phyloP scores from a whole-genome alignment of 2,329 filamentous ascomycete genomes.

The Aspergillus sp. region DNA sequence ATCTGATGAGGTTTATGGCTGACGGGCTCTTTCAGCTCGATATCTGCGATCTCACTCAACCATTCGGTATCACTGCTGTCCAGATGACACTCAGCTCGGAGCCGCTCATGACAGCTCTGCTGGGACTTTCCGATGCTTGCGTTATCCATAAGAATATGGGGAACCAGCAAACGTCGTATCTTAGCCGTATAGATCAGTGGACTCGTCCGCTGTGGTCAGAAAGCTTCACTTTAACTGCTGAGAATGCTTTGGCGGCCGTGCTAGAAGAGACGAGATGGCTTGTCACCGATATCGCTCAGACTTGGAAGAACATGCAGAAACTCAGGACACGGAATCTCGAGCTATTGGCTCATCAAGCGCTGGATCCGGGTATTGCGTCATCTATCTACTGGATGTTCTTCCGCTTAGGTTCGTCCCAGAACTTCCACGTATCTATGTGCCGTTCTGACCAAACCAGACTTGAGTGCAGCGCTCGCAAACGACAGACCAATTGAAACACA shows the following conservation, averaged over 20 bases:
- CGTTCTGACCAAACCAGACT: slow-evolving; percentile 18
- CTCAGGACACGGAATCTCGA: slow-evolving; percentile 11
- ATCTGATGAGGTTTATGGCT: too few relatives aligned
- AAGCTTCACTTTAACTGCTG: slow-evolving; percentile 8
- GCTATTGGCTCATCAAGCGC: slow-evolving; percentile 17
- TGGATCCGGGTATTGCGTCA: slow-evolving; percentile 22
- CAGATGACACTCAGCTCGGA: slow-evolving; percentile 27
- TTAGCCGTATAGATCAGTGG: not conserved
- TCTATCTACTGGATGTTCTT: slow-evolving; percentile 32
- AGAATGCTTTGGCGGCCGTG: slow-evolving; percentile 15
- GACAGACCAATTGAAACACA: slow-evolving; percentile 19
- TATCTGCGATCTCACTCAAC: slow-evolving; percentile 45
- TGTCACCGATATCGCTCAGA: slow-evolving; percentile 17
- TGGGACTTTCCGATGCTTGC: slow-evolving; percentile 25
- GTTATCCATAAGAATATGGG: not conserved
- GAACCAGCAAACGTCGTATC: not conserved
- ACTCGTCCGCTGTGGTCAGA: not conserved
- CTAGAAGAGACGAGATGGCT: slow-evolving; percentile 18
- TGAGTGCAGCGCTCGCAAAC: slow-evolving; percentile 28
- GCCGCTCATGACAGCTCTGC: slow-evolving; percentile 19
- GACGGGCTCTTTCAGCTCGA: slow-evolving; percentile 38
- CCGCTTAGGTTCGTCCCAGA: slow-evolving; percentile 27
- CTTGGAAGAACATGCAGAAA: slow-evolving; percentile 18
- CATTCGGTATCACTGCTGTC: slow-evolving; percentile 44
- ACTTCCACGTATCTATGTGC: not conserved